Conservation (phyloP, 2,329 filamentous ascomycete genomes). For the Chaetothyriales sp. region DNA sequence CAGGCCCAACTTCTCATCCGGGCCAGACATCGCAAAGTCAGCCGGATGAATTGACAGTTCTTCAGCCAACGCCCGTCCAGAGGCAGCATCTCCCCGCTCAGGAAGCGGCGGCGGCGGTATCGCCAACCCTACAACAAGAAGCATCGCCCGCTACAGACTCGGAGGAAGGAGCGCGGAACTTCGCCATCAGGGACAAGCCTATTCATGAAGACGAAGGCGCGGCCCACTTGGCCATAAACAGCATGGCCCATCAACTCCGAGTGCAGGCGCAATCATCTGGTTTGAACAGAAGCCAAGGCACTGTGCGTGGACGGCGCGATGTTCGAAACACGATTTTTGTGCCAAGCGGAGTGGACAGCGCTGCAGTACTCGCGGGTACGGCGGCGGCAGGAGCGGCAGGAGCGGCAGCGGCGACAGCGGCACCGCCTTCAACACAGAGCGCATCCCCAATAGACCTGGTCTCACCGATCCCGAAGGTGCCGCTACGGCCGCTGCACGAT, state of each 20-base stretch:
- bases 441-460: slow-evolving; percentile 21
- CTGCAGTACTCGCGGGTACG: not conserved
- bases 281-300: slow-evolving; percentile 57
- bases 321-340: slow-evolving; percentile 84
- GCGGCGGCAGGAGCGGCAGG: slow-evolving; percentile 11
- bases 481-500: slow-evolving; percentile 41
- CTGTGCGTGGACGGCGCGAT: slow-evolving; percentile 75
- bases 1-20: not conserved
- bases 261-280: slow-evolving; percentile 34
- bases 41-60: not conserved
- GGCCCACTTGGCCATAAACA: slow-evolving; percentile 35
- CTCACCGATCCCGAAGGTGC: slow-evolving; percentile 20
- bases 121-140: not conserved
- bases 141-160: slow-evolving; percentile 15
- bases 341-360: slow-evolving; percentile 31
- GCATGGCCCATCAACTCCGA: slow-evolving; percentile 36
- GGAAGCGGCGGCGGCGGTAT: not conserved
- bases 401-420: slow-evolving; percentile 11
- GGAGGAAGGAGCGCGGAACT: slow-evolving; percentile 33
- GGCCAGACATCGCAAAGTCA: not conserved
- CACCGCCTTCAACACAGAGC: slow-evolving; percentile 21
- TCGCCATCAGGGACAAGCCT: slow-evolving; percentile 36
- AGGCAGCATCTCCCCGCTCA: not conserved
- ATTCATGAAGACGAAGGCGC: slow-evolving; percentile 37
- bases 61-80: not conserved